A percentile compares a stretch with the other conserved stretches of the same genome.
phyloP scores from a whole-genome alignment of 2,329 filamentous ascomycete species.

The Penicillium thymicola region DNA sequence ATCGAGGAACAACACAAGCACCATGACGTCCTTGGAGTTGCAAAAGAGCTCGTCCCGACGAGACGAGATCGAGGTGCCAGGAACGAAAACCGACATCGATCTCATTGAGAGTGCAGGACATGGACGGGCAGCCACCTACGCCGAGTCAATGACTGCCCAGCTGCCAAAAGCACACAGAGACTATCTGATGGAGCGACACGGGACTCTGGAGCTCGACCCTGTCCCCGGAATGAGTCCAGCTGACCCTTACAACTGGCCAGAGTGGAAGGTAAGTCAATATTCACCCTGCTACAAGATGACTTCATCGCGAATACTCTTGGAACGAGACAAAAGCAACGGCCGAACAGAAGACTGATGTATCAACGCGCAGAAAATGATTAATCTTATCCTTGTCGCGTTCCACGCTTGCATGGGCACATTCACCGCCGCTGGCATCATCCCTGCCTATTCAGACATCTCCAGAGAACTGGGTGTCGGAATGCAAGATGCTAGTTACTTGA shows the following conservation, averaged over 20 bases:
- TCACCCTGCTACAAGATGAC: background rate
- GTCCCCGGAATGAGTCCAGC: slow-evolving; percentile 50
- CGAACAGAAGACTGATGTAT: slow-evolving; percentile 1
- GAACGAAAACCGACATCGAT: slow-evolving; percentile 26
- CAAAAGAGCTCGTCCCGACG: slow-evolving; percentile 21
- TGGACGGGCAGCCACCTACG: slow-evolving; percentile 23
- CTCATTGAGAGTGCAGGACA: slow-evolving; percentile 31
- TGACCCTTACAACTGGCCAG: slow-evolving; percentile 58
- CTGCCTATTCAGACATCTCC: slow-evolving; percentile 54
- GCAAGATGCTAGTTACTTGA: slow-evolving; percentile 52
- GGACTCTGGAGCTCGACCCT: slow-evolving; percentile 54
- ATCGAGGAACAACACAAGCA: background rate
- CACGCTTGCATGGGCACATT: slow-evolving; percentile 60
- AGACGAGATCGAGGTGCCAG: slow-evolving; percentile 10
- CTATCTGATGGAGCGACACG: slow-evolving; percentile 54
- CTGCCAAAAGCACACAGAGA: slow-evolving; percentile 37
- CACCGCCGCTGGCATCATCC: slow-evolving; percentile 54
- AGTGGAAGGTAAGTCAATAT: slow-evolving; percentile 45
- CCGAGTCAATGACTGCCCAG: slow-evolving; percentile 26
- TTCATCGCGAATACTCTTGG: background rate
- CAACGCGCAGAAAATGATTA: slow-evolving; percentile 48
- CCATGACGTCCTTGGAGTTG: slow-evolving; percentile 30
- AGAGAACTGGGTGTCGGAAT: slow-evolving; percentile 50
- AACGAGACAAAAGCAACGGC: background rate
- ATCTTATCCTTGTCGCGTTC: slow-evolving; percentile 56